Evolutionary conservation across 164 flowering plant species (phyloP), one percentile per base, ranked within the genome.

Genomic region (Santalum album): DNA sequence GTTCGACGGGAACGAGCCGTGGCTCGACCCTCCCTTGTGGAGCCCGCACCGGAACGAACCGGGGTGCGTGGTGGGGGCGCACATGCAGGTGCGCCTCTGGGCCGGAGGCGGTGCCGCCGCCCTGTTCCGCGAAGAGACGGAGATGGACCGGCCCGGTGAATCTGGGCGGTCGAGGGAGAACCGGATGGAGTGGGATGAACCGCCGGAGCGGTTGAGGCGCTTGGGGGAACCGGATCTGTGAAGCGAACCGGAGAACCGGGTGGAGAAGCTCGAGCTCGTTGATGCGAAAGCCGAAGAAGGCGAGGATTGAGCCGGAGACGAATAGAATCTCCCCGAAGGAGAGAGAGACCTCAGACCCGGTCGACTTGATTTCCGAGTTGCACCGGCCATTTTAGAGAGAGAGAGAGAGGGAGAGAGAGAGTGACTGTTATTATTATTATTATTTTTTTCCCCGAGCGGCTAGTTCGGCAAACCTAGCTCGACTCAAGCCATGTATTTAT

Each of bases 41-140:
- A 85, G 67, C 40, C 90, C 78, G 60, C 96, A 88, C 11, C 96
- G 75, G 63, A 85, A 88, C 20, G 96, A 88, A 29, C 96, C 96
- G 0, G 94, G 96, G 49, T 85, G 94, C 18, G 64, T 78, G n/a
- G 96, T 81, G 0, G 94, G 96, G 1, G 90, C 83, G 51, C 96
- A 88, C 86, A 83, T 70, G 38, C 90, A 85, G 18, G 78, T 48
- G 55, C 62, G 49, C 80, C 66, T 79, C 65, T 54, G 81, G 0
- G 12, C 16, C 42, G 42, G 16, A 0, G 42, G 16, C 17, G 42
- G 34, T 19, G 21, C 43, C 21, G 59, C 63, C 49, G 59, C 45
- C 21, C 57, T 58, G 16, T 42, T 52, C 6, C 64, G 63, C 16
- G 69, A 42, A 20, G 44, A 16, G 7, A 56, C 70, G 23, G 77